Base-by-base conservation (phyloP, 1,139 yeast genomes). In the Groenewaldozyma sp. region DNA sequence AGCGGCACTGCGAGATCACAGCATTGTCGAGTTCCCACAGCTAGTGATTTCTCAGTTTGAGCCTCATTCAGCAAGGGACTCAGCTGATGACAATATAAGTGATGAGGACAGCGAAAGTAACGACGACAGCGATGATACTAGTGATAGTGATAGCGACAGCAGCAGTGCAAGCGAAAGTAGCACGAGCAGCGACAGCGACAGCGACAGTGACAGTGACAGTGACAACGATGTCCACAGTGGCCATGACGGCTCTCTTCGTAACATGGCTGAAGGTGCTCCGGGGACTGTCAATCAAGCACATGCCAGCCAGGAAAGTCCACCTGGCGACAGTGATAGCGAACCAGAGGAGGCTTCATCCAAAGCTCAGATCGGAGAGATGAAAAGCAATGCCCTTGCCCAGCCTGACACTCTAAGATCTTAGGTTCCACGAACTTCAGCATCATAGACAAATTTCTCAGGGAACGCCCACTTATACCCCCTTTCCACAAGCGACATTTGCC, bases 1-100 rank as follows among this genome's bases (percentile, higher is more conserved):
- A 0, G 75, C 72, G 13, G 68, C 67, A 1, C 54, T 87, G 29
- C 60, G 65, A 41, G 76, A 76, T 38, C 68, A 70, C 42, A 68
- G 78, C 0, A 83, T 87, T 0, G 63, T 86, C 29, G 55, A 48
- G 28, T 48, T 45, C 14, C 43, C 48, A 17, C 32, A 35, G 14
- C 17, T 41, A 14, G 18, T 36, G 17, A 28, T 40, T 11, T 22
- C 35, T 6, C 13, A n/a, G 7, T n/a, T n/a, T n/a, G n/a, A n/a
- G n/a, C n/a, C n/a, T n/a, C 24, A 35, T 11, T 10, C 11, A 14
- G 13, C 24, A 10, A 11, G n/a, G 26, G n/a, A 5, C 21, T 19
- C 35, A 21, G 9, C 28, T 6, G 24, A 11, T 49, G 56, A n/a
- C 56, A 53, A 21, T 34, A 47, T 5, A 48, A 55, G 19, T 51